Evolutionary conservation across 2,329 filamentous ascomycete species (phyloP), one percentile per base, ranked within the genome.

Genomic region (Blumeriella jaapii): DNA sequence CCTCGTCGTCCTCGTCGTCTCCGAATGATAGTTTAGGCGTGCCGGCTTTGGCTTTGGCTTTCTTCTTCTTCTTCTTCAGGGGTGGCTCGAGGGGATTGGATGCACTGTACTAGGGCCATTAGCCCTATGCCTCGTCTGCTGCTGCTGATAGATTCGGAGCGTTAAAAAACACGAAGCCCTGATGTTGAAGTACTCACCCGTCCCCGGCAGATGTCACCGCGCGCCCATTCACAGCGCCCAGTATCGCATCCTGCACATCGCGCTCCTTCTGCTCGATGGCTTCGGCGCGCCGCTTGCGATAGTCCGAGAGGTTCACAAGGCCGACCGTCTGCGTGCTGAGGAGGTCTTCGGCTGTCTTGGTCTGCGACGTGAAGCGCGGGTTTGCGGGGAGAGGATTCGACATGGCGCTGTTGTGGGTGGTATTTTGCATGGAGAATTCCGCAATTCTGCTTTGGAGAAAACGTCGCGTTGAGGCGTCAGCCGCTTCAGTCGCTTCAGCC

Each of bases 221-320:
- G 7, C 40, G 38, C 6, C 42, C 47, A 26, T 45, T 50, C 13
- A 38, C 36, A 12, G 36, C 35, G 3, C 60, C 56, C 2, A 61
- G 60, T 8, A 70, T 64, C 25, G 66, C 69, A 47, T 83, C 80
- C 53, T 78, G 75, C 9, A 74, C 78, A 52, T 91, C 84, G 52
- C 82, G 74, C 54, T 91, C 84, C 54, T 91, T 89, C 55, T 84
- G 78, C 58, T 95, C 89, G 30, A 94, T 66, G n/a, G 87, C 84
- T 60, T 95, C 85, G 49, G 86, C 87, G 59, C 89, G 84, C 40
- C 91, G 78, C 63, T 98, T 96, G 59, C 89, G 85, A 59, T 93
- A 96, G 56, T 96, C 91, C 46, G 83, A 85, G 27, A 95, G 77
- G 39, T 83, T 75, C 34, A 96, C 89, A 2, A 98, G 77, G 25